Conservation (phyloP, 139 green algal genomes). For the Chlamydomonas urium region DNA sequence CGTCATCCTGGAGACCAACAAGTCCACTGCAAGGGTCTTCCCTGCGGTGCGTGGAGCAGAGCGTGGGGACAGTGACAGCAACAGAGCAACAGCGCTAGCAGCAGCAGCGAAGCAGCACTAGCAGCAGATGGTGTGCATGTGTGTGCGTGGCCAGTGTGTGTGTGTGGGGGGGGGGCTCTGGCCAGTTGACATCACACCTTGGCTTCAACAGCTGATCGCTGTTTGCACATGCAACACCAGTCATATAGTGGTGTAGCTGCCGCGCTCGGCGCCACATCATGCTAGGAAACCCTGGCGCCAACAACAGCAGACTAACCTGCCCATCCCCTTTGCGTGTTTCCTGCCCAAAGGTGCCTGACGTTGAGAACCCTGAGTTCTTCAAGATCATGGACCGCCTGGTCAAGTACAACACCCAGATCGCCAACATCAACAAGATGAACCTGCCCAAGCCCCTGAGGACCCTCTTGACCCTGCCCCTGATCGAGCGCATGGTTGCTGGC, state of each 20-base stretch:
- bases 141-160: no score
- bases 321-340: no score
- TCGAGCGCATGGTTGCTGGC: constrained; percentile 74
- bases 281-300: no score
- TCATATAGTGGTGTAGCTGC: no score
- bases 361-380: constrained; percentile 86
- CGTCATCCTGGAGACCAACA: constrained; percentile 99
- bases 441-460: constrained; percentile 68
- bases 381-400: constrained; percentile 76
- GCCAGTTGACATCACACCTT: no score
- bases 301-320: no score
- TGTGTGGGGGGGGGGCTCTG: no score
- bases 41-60: no score
- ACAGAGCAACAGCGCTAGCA: background rate
- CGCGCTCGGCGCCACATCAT: no score
- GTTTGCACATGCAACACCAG: no score
- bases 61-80: constrained; percentile 50
- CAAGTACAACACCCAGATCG: constrained; percentile 69
- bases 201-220: no score
- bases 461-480: constrained; percentile 64
- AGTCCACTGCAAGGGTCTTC: constrained; percentile 93
- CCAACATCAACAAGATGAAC: constrained; percentile 57
- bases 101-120: no score
- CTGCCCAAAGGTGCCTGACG: constrained; percentile 59
- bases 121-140: background rate